These are phyloP conservation scores for Phytophthora fragariae DNA, from an alignment of 352 stramenopile species.

Conservation along the genomic window DNA sequence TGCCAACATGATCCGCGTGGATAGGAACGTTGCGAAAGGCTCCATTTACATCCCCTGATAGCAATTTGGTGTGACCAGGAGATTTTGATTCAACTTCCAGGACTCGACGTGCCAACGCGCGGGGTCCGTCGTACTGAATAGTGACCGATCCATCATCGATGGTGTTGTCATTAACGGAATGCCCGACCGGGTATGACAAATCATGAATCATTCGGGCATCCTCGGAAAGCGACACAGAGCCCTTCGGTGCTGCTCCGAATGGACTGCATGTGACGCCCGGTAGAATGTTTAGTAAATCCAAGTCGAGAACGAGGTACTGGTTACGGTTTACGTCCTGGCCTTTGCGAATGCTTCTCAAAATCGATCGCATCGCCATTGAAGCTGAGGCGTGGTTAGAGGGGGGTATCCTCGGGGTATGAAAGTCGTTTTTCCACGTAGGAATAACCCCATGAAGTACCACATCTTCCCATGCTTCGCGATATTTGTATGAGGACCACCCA, in stretches of 20 bases:
- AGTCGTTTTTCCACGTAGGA: neutral
- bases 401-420: too few relatives aligned
- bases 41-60: conserved; percentile 22
- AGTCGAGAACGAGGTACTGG: neutral
- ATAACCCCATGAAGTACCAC: conserved; percentile 12
- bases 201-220: neutral
- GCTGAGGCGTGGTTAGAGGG: neutral
- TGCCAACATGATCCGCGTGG: conserved; percentile 19
- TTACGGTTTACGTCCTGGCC: neutral
- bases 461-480: conserved; percentile 11
- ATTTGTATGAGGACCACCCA: conserved; percentile 13
- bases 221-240: neutral
- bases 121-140: neutral
- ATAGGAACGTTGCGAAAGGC: conserved; percentile 13
- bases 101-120: conserved; percentile 5
- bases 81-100: conserved; percentile 21
- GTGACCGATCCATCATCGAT: conserved; percentile 5
- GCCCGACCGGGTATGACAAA: neutral
- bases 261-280: neutral
- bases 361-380: neutral
- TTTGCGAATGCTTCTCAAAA: neutral
- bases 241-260: neutral
- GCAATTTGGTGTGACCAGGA: conserved; percentile 16
- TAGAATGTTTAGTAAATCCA: neutral
- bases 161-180: conserved; percentile 19